Evolutionary conservation across 1,284 basidiomycete species (phyloP), one percentile per base, ranked within the genome.

Genomic region (Volvariella volvacea): DNA sequence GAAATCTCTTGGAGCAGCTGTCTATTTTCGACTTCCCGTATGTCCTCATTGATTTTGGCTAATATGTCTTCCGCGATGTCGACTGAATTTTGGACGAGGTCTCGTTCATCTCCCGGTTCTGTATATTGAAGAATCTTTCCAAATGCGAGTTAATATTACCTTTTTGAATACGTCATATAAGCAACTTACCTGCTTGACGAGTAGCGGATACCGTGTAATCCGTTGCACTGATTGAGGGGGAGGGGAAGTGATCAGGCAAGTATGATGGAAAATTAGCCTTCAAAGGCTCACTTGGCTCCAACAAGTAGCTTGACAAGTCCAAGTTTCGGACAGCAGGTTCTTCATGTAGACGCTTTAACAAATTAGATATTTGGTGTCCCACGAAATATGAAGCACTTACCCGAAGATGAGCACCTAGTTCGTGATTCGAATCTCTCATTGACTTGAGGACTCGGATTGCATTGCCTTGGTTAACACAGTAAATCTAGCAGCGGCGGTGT

Each of bases 281-380:
- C 12, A 6, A 28, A 6, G 7, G 68, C 82, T 55, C 61, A 92
- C 90, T 97, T 0, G 94, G 94, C 15, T 83, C 83, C 4, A 98
- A 78, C 28, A 98, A 65, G 63, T 93, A 97, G 52, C 88, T 91
- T 1, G 91, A 90, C 4, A 98, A 65, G 57, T 97, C 93, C 10
- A 98, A 68, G 52, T 85, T 92, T 42, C 93, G 74, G 3, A 85
- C 82, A 1, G 77, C 65, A 1, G 89, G 83, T 51, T 91, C 81
- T 19, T 74, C 74, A 48, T 88, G 73, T 12, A 92, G 67, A 30
- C 66, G 68, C 83, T 89, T 50, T 12, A 28, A 37, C 15, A 47
- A 28, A 20, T 15, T 20, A 42, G 19, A 41, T 20, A 15, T 21
- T 15, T 22, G 17, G 38, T 16, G 10, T 37, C 41, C 15, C 34